A percentile compares a stretch with the other conserved stretches of the same genome.
Conservation (phyloP, 75 land plant genomes). For the Picea glauca region DNA sequence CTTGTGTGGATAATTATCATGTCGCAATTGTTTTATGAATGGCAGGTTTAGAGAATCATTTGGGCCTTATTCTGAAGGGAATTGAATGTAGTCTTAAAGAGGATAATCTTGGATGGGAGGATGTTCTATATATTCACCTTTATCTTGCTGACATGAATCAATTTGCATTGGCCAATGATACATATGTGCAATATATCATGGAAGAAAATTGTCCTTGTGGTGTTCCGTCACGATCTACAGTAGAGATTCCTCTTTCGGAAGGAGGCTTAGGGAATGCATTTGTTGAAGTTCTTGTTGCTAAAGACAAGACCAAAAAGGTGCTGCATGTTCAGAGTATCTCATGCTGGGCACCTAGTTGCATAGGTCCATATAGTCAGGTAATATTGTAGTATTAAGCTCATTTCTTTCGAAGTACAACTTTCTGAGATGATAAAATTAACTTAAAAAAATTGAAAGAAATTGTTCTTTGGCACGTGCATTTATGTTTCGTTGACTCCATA, state of each 20-base stretch:
- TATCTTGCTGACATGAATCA: slow-evolving; percentile 77
- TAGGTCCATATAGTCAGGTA: slow-evolving; percentile 98
- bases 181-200: slow-evolving; percentile 65
- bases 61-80: slow-evolving; percentile 39
- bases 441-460: background rate
- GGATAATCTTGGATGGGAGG: slow-evolving; percentile 57
- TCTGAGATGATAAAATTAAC: background rate
- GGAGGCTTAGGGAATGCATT: slow-evolving; percentile 56
- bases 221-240: slow-evolving; percentile 92
- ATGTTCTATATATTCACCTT: slow-evolving; percentile 86
- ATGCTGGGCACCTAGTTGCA: slow-evolving; percentile 98
- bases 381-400: background rate
- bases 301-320: slow-evolving; percentile 63
- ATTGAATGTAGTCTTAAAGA: slow-evolving; percentile 44
- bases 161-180: slow-evolving; percentile 71
- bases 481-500: background rate
- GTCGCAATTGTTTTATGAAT: slow-evolving; percentile 3
- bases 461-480: background rate
- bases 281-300: slow-evolving; percentile 73
- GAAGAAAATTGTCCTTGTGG: slow-evolving; percentile 76
- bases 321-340: slow-evolving; percentile 98
- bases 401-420: background rate
- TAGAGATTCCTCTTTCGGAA: slow-evolving; percentile 61
- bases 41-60: slow-evolving; percentile 44
- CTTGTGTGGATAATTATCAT: background rate